Base-by-base conservation (phyloP, 1,139 yeast genomes). In the Meyerozyma guilliermondii region DNA sequence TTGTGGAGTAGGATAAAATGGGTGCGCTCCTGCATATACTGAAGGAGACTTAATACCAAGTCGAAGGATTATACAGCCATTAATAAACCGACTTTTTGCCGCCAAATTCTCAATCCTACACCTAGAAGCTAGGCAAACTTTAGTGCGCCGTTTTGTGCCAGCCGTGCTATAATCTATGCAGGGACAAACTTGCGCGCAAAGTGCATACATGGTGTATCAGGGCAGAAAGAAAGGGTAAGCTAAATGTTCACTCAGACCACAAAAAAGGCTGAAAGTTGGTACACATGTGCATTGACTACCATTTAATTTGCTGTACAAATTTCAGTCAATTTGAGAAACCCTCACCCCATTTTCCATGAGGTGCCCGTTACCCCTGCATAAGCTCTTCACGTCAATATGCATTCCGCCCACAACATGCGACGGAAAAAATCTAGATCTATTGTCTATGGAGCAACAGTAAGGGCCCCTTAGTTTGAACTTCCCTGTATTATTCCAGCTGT, bases 131-230 rank as follows among this genome's bases (percentile, higher is more conserved):
- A 4, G 28, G 7, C 11, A 26, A 6, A 7, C 11, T 26, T 26
- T n/a, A 43, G 42, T 7, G 14, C 14, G 13, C 37, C 43, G n/a
- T 44, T 10, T 10, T n/a, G 28, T 26, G 13, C 28, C 28, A 26
- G 28, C 28, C 28, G 28, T 26, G 13, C 28, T 5, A 11, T 26
- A n/a, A 7, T 26, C 11, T 26, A 26, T 26, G 28, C 28, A 26
- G 13, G 28, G 28, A 11, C 4, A 26, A 11, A 11, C 13, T 26
- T 2, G 28, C 28, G 28, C 28, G 28, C 22, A 20, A 20, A 20
- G 22, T 20, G 22, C 22, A 20, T 20, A 20, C 22, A 20, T 20
- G 22, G 22, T 6, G 7, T 7, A 20, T n/a, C n/a, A n/a, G n/a
- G n/a, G n/a, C 22, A 6, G 22, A 5, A 20, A 5, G 22, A 20